Evolutionary conservation across 768 basidiomycete species (phyloP).

Genomic region (Agrocybe praecox): DNA sequence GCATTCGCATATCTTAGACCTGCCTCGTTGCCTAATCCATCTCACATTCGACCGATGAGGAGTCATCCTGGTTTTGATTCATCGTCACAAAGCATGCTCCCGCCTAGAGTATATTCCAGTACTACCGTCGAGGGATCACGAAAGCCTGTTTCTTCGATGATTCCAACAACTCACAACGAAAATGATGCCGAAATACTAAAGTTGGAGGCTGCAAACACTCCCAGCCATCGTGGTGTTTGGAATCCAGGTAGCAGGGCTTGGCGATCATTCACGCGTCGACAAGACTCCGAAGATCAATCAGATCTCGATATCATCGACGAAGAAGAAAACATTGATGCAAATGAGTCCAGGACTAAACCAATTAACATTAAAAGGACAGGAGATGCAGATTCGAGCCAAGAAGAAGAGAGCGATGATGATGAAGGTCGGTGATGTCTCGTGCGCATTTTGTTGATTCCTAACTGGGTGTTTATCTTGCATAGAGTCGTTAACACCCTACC

Average conservation of each 20-base stretch:
- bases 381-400: background rate
- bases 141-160: constrained; percentile 13
- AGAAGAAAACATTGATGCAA: constrained; percentile 32
- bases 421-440: background rate
- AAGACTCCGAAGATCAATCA: constrained; percentile 23
- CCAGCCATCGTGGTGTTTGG: constrained; percentile 77
- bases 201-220: constrained; percentile 68
- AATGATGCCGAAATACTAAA: constrained; percentile 49
- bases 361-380: background rate
- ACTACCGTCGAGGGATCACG: constrained; percentile 12
- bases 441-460: background rate
- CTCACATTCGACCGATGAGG: constrained; percentile 50
- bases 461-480: constrained; percentile 1
- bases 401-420: constrained; percentile 5
- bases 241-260: constrained; percentile 63
- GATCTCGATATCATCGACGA: constrained; percentile 21
- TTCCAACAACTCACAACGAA: constrained; percentile 10
- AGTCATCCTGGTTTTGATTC: constrained; percentile 39
- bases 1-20: constrained; percentile 66
- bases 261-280: constrained; percentile 56
- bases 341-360: constrained; percentile 2
- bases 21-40: constrained; percentile 67
- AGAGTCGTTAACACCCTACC: background rate
- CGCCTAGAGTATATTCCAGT: constrained; percentile 25
- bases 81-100: constrained; percentile 35